Evolutionary conservation across 176 grass and related monocot species (phyloP), one percentile per base, ranked within the genome.

Genomic region (Saccharum spontaneum): DNA sequence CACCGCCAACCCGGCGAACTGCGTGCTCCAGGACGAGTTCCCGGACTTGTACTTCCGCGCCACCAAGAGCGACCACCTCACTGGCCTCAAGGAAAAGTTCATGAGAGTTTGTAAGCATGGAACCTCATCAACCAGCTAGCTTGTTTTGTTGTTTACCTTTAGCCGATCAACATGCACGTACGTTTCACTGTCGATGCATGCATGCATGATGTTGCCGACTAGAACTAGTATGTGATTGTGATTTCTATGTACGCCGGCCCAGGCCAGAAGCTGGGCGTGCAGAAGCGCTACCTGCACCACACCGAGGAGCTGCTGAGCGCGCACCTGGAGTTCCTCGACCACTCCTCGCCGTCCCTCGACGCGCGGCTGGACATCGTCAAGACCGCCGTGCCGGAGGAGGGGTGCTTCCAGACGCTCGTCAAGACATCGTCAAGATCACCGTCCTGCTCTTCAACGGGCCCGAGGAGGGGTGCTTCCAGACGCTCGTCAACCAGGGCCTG

Each of bases 41-140:
- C 84, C 90, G 0, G 92, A 92, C 65, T 88, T 82, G 37, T 97
- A 92, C 90, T 94, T 94, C 73, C 88, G 95, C 26, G 87, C 80
- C 78, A 94, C 95, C 73, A 87, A 94, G 2, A 97, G 88, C 76
- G 92, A 97, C 8, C 88, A 94, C 73, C 84, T 97, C 73, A 82
- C 84, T 2, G 86, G 44, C 8, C 90, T 97, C 75, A 94, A 94
- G 71, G 86, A 76, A 12, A 97, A 92, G 84, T 75, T 94, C 50
- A 88, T 77, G 60, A 75, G 62, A 60, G 50, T 91, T 15, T 91
- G 94, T 97, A 83, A 87, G 94, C 36, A 44, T 31, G 17, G 4
- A 37, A 37, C 36, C 36, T 37, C 44, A 13, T 12, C 72, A 7
- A 17, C 10, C 39, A 62, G 10, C 13, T 40, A 40, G 33, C 33